Conservation (phyloP, 2,329 filamentous ascomycete genomes). For the Stromatinia cepivora region DNA sequence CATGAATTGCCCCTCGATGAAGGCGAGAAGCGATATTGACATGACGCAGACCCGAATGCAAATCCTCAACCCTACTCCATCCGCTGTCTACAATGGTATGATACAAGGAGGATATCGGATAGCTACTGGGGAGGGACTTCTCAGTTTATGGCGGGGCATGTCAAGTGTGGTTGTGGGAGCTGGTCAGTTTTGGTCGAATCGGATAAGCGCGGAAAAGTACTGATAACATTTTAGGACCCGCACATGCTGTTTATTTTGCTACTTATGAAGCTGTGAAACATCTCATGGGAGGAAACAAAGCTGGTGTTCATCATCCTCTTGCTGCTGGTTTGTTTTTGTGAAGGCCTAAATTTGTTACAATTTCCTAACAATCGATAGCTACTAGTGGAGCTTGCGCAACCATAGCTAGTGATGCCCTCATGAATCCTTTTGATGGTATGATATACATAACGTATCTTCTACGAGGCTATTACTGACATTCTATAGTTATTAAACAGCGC, state of each 20-base stretch:
- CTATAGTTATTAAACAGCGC: conserved; percentile 92
- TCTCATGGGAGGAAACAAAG: conserved; percentile 86
- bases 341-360: not conserved
- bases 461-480: conserved; percentile 26
- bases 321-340: conserved; percentile 70
- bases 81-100: conserved; percentile 83
- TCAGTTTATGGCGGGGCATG: conserved; percentile 93
- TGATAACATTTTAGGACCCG: conserved; percentile 66
- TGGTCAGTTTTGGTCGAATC: conserved; percentile 56
- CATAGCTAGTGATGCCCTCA: conserved; percentile 94
- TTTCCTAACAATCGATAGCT: conserved; percentile 57
- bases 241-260: conserved; percentile 96
- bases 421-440: conserved; percentile 97
- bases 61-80: conserved; percentile 80
- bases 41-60: conserved; percentile 86
- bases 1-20: conserved; percentile 18
- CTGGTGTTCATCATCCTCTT: conserved; percentile 84
- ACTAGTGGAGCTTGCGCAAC: conserved; percentile 92
- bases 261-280: conserved; percentile 98
- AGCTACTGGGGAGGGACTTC: conserved; percentile 81
- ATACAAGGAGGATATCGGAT: conserved; percentile 92
- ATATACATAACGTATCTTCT: not conserved
- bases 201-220: conserved; percentile 22
- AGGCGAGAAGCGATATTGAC: conserved; percentile 26
- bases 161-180: conserved; percentile 95